Evolutionary conservation across 768 basidiomycete genomes (phyloP), one percentile per base, ranked within the genome.

Genomic region (Mycena belliarum): DNA sequence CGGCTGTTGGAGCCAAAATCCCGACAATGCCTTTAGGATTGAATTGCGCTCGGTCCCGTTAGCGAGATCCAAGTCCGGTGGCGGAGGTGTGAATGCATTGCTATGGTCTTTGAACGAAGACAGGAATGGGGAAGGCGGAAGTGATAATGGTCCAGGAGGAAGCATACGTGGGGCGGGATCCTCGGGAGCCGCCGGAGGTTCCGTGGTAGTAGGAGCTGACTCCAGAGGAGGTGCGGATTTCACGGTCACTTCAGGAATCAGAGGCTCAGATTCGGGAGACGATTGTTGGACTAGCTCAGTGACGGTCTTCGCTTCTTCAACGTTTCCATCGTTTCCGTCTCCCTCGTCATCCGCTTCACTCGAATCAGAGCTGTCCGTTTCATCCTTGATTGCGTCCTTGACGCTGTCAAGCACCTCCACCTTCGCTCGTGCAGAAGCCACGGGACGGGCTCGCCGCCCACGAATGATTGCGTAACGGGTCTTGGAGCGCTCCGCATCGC

Each of bases 341-440:
- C 77, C 80, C 69, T 83, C 82, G 59, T 83, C 81, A 55, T 83
- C 82, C 20, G 82, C 82, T 65, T 81, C 80, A 58, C 79, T 82
- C 70, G 86, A 82, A 62, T 89, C 87, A 4, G 86, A 87, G 56
- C 78, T 79, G 49, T 91, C 89, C 21, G 87, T 87, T 63, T 91
- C 93, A 65, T 93, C 91, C 49, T 81, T 82, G 68, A 97, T 91
- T 2, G 91, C 95, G 66, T 97, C 95, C 68, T 90, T 88, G 66
- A 97, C 83, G 66, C 92, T 95, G 51, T 91, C 88, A 24, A 97
- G 80, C 29, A 97, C 82, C 67, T 95, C 87, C 1, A 96, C 92
- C 65, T 87, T 93, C 16, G 93, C 94, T 43, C 87, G 84, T 16
- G 95, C 89, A 24, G 88, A 88, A 20, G 91, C 90, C 15, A 98